phyloP scores from a whole-genome alignment of 257 asterid genomes.

The Gardenia jasminoides region DNA sequence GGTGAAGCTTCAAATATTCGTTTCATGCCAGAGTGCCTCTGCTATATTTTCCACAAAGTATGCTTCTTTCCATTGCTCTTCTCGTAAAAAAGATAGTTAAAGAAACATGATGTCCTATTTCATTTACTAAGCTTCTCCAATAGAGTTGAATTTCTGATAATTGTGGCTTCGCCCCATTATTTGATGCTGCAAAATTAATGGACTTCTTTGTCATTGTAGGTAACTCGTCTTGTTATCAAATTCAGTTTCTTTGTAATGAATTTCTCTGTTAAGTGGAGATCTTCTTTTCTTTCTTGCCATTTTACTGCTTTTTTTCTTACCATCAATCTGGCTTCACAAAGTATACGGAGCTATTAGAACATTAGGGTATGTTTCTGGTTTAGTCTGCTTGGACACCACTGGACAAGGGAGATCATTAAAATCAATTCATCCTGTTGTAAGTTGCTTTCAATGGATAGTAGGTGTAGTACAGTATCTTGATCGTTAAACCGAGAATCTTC shows the following conservation, averaged over 20 bases:
- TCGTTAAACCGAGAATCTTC: not conserved
- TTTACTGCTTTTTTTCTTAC: not conserved
- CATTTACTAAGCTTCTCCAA: not conserved
- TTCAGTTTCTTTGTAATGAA: not conserved
- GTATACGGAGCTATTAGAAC: not conserved
- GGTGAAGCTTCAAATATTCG: slow-evolving; percentile 99
- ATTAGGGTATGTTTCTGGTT: not conserved
- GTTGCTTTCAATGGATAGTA: not conserved
- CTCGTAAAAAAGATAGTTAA: not conserved
- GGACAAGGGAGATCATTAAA: not conserved
- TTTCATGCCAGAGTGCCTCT: slow-evolving; percentile 97
- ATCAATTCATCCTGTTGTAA: not conserved
- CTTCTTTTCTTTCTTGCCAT: not conserved
- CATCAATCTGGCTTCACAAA: not conserved
- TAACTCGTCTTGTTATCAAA: not conserved
- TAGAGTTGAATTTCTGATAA: not conserved
- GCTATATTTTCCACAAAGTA: slow-evolving; percentile 94
- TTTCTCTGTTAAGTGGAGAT: not conserved
- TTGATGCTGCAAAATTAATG: not conserved
- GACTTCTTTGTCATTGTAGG: not conserved
- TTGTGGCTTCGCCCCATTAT: not conserved
- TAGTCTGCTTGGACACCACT: not conserved
- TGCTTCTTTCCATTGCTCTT: slow-evolving; percentile 7
- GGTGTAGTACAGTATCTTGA: not conserved
- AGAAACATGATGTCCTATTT: not conserved